Conservation (phyloP, 1,139 yeast genomes). For the Lodderomyces oxycetoniae region DNA sequence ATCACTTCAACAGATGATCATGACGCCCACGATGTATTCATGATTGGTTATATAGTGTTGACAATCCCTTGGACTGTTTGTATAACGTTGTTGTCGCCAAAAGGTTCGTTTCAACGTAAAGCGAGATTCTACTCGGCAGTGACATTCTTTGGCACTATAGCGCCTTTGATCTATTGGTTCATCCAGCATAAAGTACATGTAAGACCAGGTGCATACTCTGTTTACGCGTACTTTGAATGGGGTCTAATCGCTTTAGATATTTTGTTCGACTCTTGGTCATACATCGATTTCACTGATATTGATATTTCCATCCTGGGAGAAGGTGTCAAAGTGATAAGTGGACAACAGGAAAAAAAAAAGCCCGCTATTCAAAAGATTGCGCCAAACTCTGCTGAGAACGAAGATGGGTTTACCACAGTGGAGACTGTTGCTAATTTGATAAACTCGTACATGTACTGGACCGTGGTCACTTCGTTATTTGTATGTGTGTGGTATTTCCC, state of each 20-base stretch:
- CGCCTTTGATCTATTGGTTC: conserved; percentile 84
- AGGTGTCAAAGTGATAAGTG: conserved; percentile 17
- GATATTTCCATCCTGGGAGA: conserved; percentile 34
- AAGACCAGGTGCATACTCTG: conserved; percentile 89
- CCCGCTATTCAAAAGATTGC: conserved; percentile 30
- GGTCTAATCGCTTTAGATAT: conserved; percentile 75
- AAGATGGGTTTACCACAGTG: conserved; percentile 29
- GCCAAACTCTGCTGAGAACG: conserved; percentile 2
- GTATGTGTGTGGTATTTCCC: conserved; percentile 96
- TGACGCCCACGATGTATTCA: conserved; percentile 91
- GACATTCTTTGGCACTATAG: conserved; percentile 62
- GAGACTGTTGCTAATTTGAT: conserved; percentile 45
- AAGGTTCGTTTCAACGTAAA: conserved; percentile 42
- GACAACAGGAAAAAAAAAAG: conserved; percentile 23
- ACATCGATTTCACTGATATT: conserved; percentile 59
- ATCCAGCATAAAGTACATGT: conserved; percentile 89
- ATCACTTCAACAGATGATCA: conserved; percentile 96
- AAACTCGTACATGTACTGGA: conserved; percentile 77
- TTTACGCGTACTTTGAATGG: conserved; percentile 96
- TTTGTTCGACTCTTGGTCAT: conserved; percentile 77
- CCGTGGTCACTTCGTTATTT: conserved; percentile 73
- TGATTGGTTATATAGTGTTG: conserved; percentile 82
- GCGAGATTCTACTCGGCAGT: conserved; percentile 50
- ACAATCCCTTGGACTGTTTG: conserved; percentile 88
- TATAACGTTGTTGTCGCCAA: conserved; percentile 52